Evolutionary conservation across 2,329 filamentous ascomycete genomes (phyloP), one percentile per base, ranked within the genome.

Genomic region (Talaromyces sp.): DNA sequence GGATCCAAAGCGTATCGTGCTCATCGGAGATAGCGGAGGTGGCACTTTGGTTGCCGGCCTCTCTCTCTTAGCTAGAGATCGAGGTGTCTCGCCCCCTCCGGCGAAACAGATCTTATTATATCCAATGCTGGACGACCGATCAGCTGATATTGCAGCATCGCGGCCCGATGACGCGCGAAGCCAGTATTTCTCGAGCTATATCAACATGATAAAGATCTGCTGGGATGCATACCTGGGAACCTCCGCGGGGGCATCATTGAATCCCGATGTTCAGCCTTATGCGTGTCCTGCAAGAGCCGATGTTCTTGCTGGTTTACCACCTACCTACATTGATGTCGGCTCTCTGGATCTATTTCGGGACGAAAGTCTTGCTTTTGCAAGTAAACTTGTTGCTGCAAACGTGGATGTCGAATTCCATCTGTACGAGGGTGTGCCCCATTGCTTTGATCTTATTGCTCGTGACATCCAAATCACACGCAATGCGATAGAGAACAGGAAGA

Each of bases 391-490:
- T 10, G 31, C 44, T 36, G 56, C 27, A 6, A 52, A n/a, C 6
- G 31, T 56, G 3, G 65, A 72, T 12, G 71, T 71, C 4, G 79
- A 82, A 61, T 67, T 80, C 44, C 78, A 81, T 66, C 66, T 82
- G 1, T 78, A 78, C 69, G 74, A 77, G 0, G 76, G 78, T 1
- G 65, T 75, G 8, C 75, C 73, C 23, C 79, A 81, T 71, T 72
- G 72, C 2, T 80, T 79, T 60, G 78, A 79, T 42, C 63, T 62
- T 0, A 23, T 70, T 27, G 65, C 61, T 6, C 63, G 66, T 9
- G 50, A 34, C 2, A 57, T 61, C 2, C 47, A 36, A 54, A 50
- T 56, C 4, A 63, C 64, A 8, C 56, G 61, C 55, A 56, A 61
- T 33, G 68, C 64, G 1, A 40, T 61, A n/a, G 61, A 61, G 14